A percentile compares a stretch with the other conserved stretches of the same genome.
Evolutionary conservation across 2,329 filamentous ascomycete species (phyloP).

Genomic region (Ceratocystiopsis brevicomis): DNA sequence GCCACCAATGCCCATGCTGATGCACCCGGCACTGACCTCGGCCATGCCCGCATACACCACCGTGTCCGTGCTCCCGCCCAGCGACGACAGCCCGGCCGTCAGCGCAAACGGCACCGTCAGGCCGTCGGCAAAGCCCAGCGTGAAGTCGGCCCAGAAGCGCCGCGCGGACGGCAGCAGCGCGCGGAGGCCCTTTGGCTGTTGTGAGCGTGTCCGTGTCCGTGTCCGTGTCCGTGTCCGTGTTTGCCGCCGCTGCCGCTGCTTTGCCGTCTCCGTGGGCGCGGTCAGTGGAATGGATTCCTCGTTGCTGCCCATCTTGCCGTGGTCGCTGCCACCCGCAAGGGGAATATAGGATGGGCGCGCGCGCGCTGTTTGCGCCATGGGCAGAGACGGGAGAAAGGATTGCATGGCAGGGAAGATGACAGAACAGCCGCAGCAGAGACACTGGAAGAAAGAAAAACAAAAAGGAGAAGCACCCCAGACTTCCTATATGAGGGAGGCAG

Average conservation of each 20-base stretch:
- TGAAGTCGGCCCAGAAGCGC: conserved; percentile 42
- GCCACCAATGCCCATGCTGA: conserved; percentile 56
- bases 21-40: conserved; percentile 51
- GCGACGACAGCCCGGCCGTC: conserved; percentile 46
- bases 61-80: conserved; percentile 36
- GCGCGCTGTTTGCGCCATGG: not conserved
- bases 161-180: conserved; percentile 12
- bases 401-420: no score
- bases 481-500: no score
- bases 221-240: not conserved
- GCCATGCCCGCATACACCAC: conserved; percentile 51
- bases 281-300: not conserved
- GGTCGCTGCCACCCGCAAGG: not conserved
- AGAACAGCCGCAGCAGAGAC: no score
- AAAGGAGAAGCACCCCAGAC: no score
- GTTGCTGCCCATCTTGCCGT: conserved; percentile 1
- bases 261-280: not conserved
- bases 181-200: no score
- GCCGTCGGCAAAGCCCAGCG: conserved; percentile 55
- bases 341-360: not conserved
- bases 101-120: conserved; percentile 59
- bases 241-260: not conserved
- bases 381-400: no score
- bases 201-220: not conserved
- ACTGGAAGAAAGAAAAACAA: no score